These are phyloP conservation scores for Kalmusia sp. DNA, from an alignment of 2,329 filamentous ascomycete species.

Conservation along the genomic window DNA sequence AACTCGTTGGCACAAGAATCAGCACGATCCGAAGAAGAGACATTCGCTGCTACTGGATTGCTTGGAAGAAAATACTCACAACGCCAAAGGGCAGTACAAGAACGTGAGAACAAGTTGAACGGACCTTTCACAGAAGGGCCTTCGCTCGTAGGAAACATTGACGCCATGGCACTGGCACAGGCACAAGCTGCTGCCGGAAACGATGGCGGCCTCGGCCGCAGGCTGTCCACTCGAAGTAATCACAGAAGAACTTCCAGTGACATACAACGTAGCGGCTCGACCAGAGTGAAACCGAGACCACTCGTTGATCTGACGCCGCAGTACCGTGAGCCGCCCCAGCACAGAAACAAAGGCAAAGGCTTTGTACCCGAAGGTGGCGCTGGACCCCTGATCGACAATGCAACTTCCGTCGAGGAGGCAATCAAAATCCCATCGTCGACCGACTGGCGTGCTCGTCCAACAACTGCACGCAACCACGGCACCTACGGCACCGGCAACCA, in stretches of 20 bases:
- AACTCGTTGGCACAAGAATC: constrained; percentile 31
- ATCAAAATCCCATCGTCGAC: constrained; percentile 51
- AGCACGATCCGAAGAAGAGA: constrained; percentile 39
- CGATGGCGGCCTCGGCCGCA: constrained; percentile 37
- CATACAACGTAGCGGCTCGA: constrained; percentile 56
- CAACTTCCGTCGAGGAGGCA: constrained; percentile 53
- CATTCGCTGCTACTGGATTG: constrained; percentile 56
- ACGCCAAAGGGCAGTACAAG: constrained; percentile 48
- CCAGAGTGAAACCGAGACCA: constrained; percentile 60
- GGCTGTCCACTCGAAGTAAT: constrained; percentile 39
- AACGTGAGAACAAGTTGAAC: constrained; percentile 45
- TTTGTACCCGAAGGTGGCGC: constrained; percentile 44
- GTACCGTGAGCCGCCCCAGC: constrained; percentile 69
- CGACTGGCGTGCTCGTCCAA: constrained; percentile 50
- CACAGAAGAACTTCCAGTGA: constrained; percentile 43
- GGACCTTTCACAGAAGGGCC: constrained; percentile 64
- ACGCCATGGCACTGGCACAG: constrained; percentile 30
- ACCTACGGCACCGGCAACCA: constrained; percentile 35
- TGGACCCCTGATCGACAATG: constrained; percentile 54
- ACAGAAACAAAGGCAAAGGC: constrained; percentile 61
- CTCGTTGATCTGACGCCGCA: constrained; percentile 72
- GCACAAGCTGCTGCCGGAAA: constrained; percentile 26
- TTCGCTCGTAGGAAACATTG: constrained; percentile 60
- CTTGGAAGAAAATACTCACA: constrained; percentile 60
- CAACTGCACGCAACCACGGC: constrained; percentile 31